These are phyloP conservation scores for Mucor racemosus DNA, from an alignment of 371 early-diverging fungal genomes.

Conservation along the genomic window DNA sequence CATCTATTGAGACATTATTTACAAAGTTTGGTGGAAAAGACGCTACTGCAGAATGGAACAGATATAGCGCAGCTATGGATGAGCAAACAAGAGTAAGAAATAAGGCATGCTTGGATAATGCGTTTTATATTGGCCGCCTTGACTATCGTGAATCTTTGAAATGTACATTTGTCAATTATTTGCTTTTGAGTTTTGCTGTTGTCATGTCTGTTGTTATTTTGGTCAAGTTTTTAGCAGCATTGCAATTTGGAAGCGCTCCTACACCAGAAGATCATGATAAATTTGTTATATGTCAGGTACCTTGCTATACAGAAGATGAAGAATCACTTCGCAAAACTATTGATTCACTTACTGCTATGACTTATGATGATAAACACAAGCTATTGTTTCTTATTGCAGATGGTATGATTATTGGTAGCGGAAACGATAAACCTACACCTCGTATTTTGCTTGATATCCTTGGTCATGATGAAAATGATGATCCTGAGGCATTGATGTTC, in stretches of 20 bases:
- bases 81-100: conserved; percentile 28
- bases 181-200: conserved; percentile 76
- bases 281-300: conserved; percentile 89
- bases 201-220: conserved; percentile 79
- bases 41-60: conserved; percentile 49
- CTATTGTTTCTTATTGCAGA: conserved; percentile 89
- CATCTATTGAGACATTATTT: conserved; percentile 44
- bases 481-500: conserved; percentile 90
- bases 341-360: conserved; percentile 85
- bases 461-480: conserved; percentile 80
- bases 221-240: conserved; percentile 89
- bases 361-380: conserved; percentile 93
- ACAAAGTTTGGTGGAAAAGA: conserved; percentile 47
- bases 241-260: conserved; percentile 80
- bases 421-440: conserved; percentile 96
- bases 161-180: conserved; percentile 86
- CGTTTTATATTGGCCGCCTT: conserved; percentile 84
- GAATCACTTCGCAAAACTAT: conserved; percentile 91
- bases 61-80: conserved; percentile 43
- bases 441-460: conserved; percentile 93
- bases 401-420: conserved; percentile 91
- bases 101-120: conserved; percentile 74
- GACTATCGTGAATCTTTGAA: conserved; percentile 75
- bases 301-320: conserved; percentile 98
- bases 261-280: conserved; percentile 87